phyloP scores from a whole-genome alignment of 176 grass and related monocot species.

The Carex pumila region DNA sequence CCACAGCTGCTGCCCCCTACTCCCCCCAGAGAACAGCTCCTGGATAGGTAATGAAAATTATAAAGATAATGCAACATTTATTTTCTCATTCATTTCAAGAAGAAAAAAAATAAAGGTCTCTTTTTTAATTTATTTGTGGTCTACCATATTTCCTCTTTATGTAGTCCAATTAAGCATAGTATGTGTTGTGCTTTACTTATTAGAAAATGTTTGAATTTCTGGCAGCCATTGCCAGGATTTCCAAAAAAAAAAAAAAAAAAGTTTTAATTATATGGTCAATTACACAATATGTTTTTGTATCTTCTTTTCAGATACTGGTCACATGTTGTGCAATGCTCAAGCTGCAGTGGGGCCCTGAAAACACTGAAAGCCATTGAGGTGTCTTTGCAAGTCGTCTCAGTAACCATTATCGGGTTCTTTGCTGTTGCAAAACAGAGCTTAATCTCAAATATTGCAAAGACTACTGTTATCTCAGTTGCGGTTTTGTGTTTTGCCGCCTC shows the following conservation, averaged over 20 bases:
- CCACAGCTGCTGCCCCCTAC: constrained; percentile 41
- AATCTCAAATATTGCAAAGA: constrained; percentile 28
- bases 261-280: background rate
- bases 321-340: constrained; percentile 67
- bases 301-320: constrained; percentile 72
- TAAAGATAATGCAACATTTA: background rate
- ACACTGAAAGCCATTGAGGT: constrained; percentile 44
- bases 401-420: constrained; percentile 44
- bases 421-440: constrained; percentile 37
- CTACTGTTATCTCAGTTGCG: constrained; percentile 19
- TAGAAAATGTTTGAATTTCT: background rate
- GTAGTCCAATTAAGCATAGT: background rate
- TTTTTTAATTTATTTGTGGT: background rate
- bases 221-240: no score
- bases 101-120: background rate
- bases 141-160: background rate
- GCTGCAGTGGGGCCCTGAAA: constrained; percentile 55
- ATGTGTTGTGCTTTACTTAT: background rate
- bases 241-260: no score
- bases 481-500: constrained; percentile 61
- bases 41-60: constrained; percentile 55
- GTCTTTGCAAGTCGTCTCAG: constrained; percentile 44
- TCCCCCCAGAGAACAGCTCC: constrained; percentile 47
- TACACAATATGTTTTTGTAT: background rate
- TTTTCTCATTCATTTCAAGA: background rate